A percentile compares a stretch with the other conserved stretches of the same genome.
Conservation (phyloP, 495 filamentous ascomycete genomes). For the Cenococcum geophilum region DNA sequence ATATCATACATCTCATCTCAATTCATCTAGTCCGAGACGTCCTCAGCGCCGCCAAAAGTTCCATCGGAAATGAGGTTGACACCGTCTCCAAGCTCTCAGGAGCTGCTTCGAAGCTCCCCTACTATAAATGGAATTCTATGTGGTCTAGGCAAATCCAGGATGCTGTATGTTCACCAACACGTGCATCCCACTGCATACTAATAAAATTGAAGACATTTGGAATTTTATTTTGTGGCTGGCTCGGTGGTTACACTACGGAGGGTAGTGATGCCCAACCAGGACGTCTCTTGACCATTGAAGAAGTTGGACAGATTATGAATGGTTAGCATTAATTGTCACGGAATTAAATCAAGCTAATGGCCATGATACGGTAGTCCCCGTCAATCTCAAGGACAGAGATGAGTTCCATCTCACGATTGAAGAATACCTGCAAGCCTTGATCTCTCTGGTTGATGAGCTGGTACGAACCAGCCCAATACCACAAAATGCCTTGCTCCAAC, state of each 20-base stretch:
- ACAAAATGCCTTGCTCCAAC: background rate
- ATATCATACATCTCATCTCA: conserved; percentile 12
- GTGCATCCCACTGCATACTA: conserved; percentile 36
- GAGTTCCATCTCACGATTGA: conserved; percentile 93
- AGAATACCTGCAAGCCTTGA: conserved; percentile 84
- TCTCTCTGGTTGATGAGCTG: conserved; percentile 83
- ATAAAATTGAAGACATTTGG: conserved; percentile 43
- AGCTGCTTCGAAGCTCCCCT: conserved; percentile 76
- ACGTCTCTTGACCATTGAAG: conserved; percentile 77
- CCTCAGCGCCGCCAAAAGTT: conserved; percentile 47
- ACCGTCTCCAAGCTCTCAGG: conserved; percentile 55
- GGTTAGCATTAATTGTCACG: conserved; percentile 46
- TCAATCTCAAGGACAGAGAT: conserved; percentile 86
- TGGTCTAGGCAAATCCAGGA: conserved; percentile 86
- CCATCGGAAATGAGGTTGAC: conserved; percentile 52
- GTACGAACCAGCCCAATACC: conserved; percentile 37
- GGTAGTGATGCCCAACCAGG: conserved; percentile 44
- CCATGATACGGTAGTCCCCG: conserved; percentile 59
- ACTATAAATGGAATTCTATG: conserved; percentile 88
- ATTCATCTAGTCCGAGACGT: conserved; percentile 40
- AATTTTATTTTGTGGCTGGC: conserved; percentile 69
- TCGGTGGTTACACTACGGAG: conserved; percentile 55
- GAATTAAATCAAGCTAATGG: conserved; percentile 12
- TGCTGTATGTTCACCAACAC: conserved; percentile 45
- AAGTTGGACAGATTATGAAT: conserved; percentile 69